These are phyloP conservation scores for Achaetomiella virescens DNA, from an alignment of 495 filamentous ascomycete species.

Conservation along the genomic window DNA sequence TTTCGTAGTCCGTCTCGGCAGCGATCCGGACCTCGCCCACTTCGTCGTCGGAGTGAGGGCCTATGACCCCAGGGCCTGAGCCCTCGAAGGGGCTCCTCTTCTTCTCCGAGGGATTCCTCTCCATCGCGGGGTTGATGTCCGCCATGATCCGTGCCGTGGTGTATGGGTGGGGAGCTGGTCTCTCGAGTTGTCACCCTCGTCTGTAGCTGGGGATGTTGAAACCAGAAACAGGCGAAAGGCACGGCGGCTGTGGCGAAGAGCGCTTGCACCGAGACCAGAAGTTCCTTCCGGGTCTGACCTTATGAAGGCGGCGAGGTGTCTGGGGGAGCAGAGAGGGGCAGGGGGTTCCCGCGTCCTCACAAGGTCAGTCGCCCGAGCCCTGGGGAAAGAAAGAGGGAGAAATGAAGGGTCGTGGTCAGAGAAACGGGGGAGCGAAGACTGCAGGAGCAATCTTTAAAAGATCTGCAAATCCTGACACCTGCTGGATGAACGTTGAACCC, in stretches of 20 bases:
- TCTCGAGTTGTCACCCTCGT: neutral
- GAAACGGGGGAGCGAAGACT: neutral
- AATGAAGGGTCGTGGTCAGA: neutral
- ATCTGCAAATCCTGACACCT: neutral
- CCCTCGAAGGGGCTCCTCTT: neutral
- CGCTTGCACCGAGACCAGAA: neutral
- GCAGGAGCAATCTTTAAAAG: neutral
- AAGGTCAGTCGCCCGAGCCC: conserved; percentile 1
- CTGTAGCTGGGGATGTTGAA: conserved; percentile 5
- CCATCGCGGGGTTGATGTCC: conserved; percentile 2
- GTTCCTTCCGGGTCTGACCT: conserved; percentile 7
- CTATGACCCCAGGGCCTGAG: neutral
- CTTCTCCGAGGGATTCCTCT: neutral
- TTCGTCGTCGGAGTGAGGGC: conserved; percentile 10
- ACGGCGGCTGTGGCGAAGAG: neutral
- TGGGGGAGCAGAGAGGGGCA: neutral
- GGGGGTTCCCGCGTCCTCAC: conserved; percentile 6
- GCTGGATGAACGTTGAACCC: neutral
- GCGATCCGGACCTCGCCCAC: conserved; percentile 15
- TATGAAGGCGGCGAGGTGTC: neutral
- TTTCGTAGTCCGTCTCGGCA: conserved; percentile 31
- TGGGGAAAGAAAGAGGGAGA: neutral
- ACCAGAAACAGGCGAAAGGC: neutral
- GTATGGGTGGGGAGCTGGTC: neutral
- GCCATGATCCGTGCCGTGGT: neutral